phyloP scores from a whole-genome alignment of 768 basidiomycete genomes.

The Tephrocybe sp. region DNA sequence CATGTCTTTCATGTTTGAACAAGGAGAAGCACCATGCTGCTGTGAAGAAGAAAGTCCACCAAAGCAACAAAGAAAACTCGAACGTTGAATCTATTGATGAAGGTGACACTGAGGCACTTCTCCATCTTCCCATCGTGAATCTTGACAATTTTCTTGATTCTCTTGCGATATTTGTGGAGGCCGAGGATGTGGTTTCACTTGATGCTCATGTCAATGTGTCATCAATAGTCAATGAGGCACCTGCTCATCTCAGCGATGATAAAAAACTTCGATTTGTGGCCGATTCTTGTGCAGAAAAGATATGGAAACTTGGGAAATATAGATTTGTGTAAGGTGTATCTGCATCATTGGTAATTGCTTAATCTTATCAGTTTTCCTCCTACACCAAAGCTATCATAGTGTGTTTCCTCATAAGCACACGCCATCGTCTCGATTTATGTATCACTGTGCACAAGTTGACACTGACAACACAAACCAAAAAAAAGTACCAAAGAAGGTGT shows the following conservation, averaged over 20 bases:
- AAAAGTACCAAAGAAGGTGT: conserved; percentile 13
- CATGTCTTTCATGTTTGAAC: no score
- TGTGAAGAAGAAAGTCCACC: neutral
- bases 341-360: neutral
- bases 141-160: neutral
- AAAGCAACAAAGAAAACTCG: neutral
- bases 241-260: neutral
- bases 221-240: neutral
- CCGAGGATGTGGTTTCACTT: neutral
- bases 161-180: neutral
- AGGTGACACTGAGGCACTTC: neutral
- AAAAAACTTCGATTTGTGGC: conserved; percentile 7
- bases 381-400: conserved; percentile 4
- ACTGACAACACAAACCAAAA: conserved; percentile 17
- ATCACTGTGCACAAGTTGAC: conserved; percentile 14
- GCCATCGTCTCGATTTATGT: conserved; percentile 6
- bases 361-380: no score
- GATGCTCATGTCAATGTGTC: conserved; percentile 4
- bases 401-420: conserved; percentile 4
- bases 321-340: conserved; percentile 8
- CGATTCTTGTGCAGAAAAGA: neutral
- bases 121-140: neutral
- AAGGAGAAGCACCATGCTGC: neutral
- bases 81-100: neutral
- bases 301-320: conserved; percentile 9